Conservation (phyloP, 2,329 filamentous ascomycete species). For the Fusarium poae region DNA sequence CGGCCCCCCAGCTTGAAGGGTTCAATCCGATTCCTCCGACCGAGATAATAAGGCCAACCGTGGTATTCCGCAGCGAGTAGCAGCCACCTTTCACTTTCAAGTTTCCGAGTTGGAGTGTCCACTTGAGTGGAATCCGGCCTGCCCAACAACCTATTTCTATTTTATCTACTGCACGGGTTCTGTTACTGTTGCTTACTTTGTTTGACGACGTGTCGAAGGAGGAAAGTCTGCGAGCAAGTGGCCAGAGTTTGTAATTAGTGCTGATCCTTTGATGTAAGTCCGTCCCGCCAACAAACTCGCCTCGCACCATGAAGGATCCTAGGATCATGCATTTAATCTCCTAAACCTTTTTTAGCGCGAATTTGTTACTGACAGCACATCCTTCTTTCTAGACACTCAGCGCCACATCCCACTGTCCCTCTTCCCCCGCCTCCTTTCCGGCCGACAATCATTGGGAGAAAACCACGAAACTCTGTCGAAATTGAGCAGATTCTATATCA, state of each 20-base stretch:
- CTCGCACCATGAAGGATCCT: slow-evolving; percentile 28
- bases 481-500: not conserved
- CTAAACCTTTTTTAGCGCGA: slow-evolving; percentile 28
- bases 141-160: not conserved
- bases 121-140: slow-evolving; percentile 1
- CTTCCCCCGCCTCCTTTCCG: slow-evolving; percentile 48
- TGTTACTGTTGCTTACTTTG: not conserved
- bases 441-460: slow-evolving; percentile 38
- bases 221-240: slow-evolving; percentile 5
- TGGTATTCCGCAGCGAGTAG: slow-evolving; percentile 29
- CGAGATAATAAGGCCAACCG: slow-evolving; percentile 26
- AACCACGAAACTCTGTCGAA: slow-evolving; percentile 23
- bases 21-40: slow-evolving; percentile 18
- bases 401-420: slow-evolving; percentile 44
- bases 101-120: slow-evolving; percentile 15
- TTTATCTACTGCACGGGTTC: not conserved
- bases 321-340: slow-evolving; percentile 28
- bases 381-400: slow-evolving; percentile 40
- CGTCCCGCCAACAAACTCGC: slow-evolving; percentile 4
- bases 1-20: slow-evolving; percentile 15
- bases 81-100: slow-evolving; percentile 7
- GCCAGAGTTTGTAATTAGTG: slow-evolving; percentile 18
- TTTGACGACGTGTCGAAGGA: slow-evolving; percentile 1
- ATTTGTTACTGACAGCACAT: slow-evolving; percentile 41
- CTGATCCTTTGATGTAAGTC: slow-evolving; percentile 29